Evolutionary conservation across 768 basidiomycete genomes (phyloP), one percentile per base, ranked within the genome.

Genomic region (Boletus huronensis): DNA sequence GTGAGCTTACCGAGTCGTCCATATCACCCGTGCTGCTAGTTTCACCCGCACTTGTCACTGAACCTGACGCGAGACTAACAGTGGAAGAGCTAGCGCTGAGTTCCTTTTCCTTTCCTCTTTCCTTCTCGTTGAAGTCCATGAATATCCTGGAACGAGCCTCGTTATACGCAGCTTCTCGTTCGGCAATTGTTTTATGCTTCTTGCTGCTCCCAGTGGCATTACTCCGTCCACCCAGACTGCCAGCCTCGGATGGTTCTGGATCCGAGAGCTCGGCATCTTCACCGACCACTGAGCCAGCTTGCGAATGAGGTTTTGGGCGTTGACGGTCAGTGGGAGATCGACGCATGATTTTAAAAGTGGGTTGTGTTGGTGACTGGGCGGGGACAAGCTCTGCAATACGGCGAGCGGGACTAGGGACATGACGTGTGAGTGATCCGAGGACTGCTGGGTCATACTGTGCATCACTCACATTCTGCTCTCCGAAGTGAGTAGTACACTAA

Each of bases 271-370:
- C 89, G 46, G 75, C 82, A 58, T 92, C 90, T 63, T 90, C 90
- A 5, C 85, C 87, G 0, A 80, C 77, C 2, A 87, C 81, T 2
- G 89, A 90, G 34, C 83, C 83, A 8, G 86, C 76, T 59, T 85
- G 86, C n/a, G 88, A 90, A 55, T 80, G 79, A 4, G 87, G 75
- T 55, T 79, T 78, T 50, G 78, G 81, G 50, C 75, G 71, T 49
- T 79, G 72, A 39, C 83, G 81, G 58, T 85, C 83, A n/a, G 71
- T 68, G 14, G 65, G 68, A 21, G 79, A 73, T 61, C 91, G 81
- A 41, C 85, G 83, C 90, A 93, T 93, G 63, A 93, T 93, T 79
- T 92, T 88, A 64, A 93, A 87, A 19, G 90, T 80, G n/a, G 87
- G 89, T 31, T 85, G 85, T 0, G 83, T 67, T 5, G 83, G 72